A percentile compares a stretch with the other conserved stretches of the same genome.
Conservation (phyloP, 140 eudicot genomes). For the Stevia rebaudiana region DNA sequence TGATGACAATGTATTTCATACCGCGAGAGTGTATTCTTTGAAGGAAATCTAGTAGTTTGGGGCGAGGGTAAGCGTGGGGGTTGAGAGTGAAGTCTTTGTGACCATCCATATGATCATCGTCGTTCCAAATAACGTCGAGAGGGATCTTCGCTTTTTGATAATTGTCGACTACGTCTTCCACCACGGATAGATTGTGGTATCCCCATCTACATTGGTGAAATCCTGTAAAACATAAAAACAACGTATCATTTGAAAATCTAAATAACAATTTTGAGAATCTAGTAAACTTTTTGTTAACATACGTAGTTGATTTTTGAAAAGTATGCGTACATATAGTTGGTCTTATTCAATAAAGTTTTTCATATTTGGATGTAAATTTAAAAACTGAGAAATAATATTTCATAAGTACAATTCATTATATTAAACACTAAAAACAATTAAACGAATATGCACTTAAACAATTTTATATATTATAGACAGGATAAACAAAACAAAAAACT, state of each 20-base stretch:
- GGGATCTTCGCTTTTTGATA: slow-evolving; percentile 84
- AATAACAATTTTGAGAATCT: neutral
- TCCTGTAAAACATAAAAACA: slow-evolving; percentile 37
- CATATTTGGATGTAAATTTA: no score
- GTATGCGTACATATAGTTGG: no score
- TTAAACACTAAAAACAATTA: no score
- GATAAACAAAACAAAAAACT: no score
- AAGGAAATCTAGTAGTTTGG: slow-evolving; percentile 55
- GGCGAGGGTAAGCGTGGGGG: slow-evolving; percentile 61
- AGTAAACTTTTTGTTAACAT: no score
- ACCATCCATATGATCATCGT: slow-evolving; percentile 94
- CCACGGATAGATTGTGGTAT: slow-evolving; percentile 78
- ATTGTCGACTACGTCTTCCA: slow-evolving; percentile 82
- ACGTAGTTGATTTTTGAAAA: no score
- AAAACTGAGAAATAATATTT: no score
- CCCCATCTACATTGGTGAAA: slow-evolving; percentile 99
- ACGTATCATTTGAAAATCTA: neutral
- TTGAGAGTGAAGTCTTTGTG: slow-evolving; percentile 93
- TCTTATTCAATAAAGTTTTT: no score
- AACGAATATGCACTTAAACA: no score
- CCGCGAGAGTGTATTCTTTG: slow-evolving; percentile 70
- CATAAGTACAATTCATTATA: no score
- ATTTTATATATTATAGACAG: no score
- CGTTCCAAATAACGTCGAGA: slow-evolving; percentile 93
- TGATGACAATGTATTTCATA: slow-evolving; percentile 82